Evolutionary conservation across 148 eudicot species (phyloP).

Genomic region (Salicornia ramosissima): DNA sequence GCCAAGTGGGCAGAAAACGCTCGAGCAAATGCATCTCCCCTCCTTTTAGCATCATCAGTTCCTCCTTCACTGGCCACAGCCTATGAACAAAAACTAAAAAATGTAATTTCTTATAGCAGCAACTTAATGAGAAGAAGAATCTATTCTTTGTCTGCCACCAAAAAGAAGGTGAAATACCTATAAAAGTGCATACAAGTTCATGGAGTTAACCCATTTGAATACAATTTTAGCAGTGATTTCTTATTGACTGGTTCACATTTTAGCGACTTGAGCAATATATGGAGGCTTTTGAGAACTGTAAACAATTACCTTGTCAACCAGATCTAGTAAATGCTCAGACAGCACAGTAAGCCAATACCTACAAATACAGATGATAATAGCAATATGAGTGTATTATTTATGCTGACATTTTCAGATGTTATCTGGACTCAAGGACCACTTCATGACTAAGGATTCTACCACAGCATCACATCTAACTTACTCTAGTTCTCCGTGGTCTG

Average conservation of each 20-base stretch:
- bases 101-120: background rate
- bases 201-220: background rate
- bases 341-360: slow-evolving; percentile 94
- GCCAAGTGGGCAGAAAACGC: slow-evolving; percentile 98
- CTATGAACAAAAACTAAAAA: slow-evolving; percentile 32
- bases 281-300: background rate
- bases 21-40: slow-evolving; percentile 99
- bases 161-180: background rate
- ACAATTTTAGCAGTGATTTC: background rate
- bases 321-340: slow-evolving; percentile 88
- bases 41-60: slow-evolving; percentile 91
- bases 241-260: background rate
- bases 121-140: background rate
- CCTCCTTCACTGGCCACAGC: slow-evolving; percentile 99
- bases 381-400: background rate
- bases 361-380: slow-evolving; percentile 9
- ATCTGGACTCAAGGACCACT: background rate
- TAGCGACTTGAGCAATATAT: background rate
- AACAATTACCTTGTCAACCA: slow-evolving; percentile 82
- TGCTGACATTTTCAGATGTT: background rate
- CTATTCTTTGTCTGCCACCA: background rate
- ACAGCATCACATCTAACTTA: slow-evolving; percentile 35
- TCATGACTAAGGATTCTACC: background rate
- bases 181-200: background rate
- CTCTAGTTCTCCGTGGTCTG: slow-evolving; percentile 85